These are phyloP conservation scores for Coprinopsis strossmayeri DNA, from an alignment of 768 basidiomycete species.

Conservation along the genomic window DNA sequence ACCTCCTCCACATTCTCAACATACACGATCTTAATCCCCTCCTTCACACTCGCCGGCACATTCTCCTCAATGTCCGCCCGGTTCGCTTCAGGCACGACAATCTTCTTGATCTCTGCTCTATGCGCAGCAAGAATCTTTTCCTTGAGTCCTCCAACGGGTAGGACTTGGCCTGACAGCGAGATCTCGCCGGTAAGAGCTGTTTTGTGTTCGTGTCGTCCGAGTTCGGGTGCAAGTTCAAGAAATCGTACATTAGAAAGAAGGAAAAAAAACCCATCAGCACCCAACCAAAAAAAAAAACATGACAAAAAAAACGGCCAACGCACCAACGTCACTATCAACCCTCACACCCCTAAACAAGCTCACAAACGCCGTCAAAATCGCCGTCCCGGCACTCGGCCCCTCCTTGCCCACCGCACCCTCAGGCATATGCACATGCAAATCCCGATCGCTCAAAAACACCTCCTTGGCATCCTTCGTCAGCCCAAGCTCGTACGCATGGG, in stretches of 20 bases:
- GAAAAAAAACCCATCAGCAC: background rate
- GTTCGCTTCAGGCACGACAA: conserved; percentile 82
- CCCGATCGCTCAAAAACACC: conserved; percentile 70
- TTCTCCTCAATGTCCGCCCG: conserved; percentile 96
- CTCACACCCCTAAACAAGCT: conserved; percentile 82
- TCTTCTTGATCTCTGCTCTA: conserved; percentile 91
- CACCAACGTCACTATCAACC: conserved; percentile 85
- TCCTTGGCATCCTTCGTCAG: conserved; percentile 69
- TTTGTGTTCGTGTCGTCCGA: background rate
- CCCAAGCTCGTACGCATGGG: conserved; percentile 83
- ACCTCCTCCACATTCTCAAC: conserved; percentile 93
- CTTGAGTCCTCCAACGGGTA: conserved; percentile 94
- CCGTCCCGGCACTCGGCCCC: conserved; percentile 95
- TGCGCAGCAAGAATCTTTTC: conserved; percentile 97
- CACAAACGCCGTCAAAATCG: conserved; percentile 86
- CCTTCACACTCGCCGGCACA: conserved; percentile 93
- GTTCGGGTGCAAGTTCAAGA: background rate
- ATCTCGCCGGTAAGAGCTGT: conserved; percentile 98
- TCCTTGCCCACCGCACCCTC: conserved; percentile 92
- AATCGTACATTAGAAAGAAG: background rate
- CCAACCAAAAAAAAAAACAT: background rate
- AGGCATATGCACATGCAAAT: conserved; percentile 97
- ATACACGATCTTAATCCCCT: conserved; percentile 90
- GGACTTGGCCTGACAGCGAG: conserved; percentile 90
- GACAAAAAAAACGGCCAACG: conserved; percentile 18